Evolutionary conservation across 306 rosid species (phyloP), one percentile per base, ranked within the genome.

Genomic region (Cicer chorassanicum): DNA sequence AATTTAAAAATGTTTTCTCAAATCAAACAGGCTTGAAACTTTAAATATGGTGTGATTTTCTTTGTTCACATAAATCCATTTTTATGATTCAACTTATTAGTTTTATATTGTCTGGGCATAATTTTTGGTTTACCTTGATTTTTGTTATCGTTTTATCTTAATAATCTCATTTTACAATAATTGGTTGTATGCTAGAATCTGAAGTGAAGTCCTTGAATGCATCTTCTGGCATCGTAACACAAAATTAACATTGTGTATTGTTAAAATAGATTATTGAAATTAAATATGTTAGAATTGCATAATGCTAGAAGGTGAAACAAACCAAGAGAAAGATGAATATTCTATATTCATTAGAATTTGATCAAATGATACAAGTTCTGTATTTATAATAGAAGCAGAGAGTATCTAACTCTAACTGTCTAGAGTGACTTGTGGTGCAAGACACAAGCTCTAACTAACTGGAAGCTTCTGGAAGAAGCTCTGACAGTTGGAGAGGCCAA

Each of bases 191-290:
- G 40, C 60, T 65, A 7, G 61, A 9, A 50, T 66, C 51, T 71
- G 40, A 3, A 16, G 56, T 29, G 39, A 76, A 44, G 74, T 76
- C 62, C 45, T 72, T 13, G 49, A 34, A 44, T 50, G 43, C 63
- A 43, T 56, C 56, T 82, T 57, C 61, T 57, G 75, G 45, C 61
- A 18, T 50, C n/a, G 53, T 74, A 15, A 11, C 29, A 14, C 45
- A 55, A 38, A 72, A 39, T 63, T 82, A 18, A 63, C 2, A 8
- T 60, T 60, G 59, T 38, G 55, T 29, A 29, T 46, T 46, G 16
- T 79, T 75, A 34, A 19, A 21, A 41, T 45, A 29, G 45, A 46
- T 16, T 77, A 6, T 62, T 73, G 62, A 61, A 45, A 54, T 21
- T 34, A 53, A 43, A 13, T 73, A 51, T 74, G 36, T 29, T 29